Base-by-base conservation (phyloP, 495 filamentous ascomycete genomes). In the Tuber borchii region DNA sequence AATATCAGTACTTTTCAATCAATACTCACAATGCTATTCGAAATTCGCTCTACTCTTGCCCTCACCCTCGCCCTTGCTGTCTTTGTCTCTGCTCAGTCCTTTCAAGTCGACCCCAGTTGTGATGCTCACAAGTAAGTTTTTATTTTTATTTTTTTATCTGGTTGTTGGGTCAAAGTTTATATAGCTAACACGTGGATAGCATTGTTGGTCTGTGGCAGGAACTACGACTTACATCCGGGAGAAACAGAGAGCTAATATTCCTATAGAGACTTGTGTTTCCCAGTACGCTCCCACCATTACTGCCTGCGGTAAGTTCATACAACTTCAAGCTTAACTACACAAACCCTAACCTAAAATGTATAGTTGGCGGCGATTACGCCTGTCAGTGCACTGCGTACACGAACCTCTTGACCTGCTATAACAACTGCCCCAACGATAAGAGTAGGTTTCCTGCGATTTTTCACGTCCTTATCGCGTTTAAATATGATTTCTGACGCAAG, bases 381-480 rank as follows among this genome's bases (percentile, higher is more conserved):
- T 82, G 80, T 72, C 69, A 76, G 34, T 82, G 80, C 70, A 71
- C 48, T 22, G 71, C 78, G n/a, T 78, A 78, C 56, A 79, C 76
- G 1, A 70, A 81, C 69, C 37, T 79, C 26, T 31, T 22, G 71
- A 83, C 82, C 69, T 86, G 85, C 77, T 86, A 86, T 81, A 84
- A 84, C 77, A 84, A 85, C 73, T 86, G 85, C 72, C 85, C 85
- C 71, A 77, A 70, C 71, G 81, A 84, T 71, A 74, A 72, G 8
- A 79, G 71, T 81, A n/a, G 71, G 71, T 72, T 39, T 16, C 51
- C 51, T 16, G 51, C 9, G 51, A 61, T n/a, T n/a, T n/a, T 9
- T 39, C 34, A 4, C n/a, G 31, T n/a, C 51, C 56, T 42, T 68
- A 8, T 31, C 10, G 40, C 3, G 34, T 65, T 65, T 26, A 65